Evolutionary conservation across 164 flowering plant genomes (phyloP), one percentile per base, ranked within the genome.

Genomic region (Vitis labrusca): DNA sequence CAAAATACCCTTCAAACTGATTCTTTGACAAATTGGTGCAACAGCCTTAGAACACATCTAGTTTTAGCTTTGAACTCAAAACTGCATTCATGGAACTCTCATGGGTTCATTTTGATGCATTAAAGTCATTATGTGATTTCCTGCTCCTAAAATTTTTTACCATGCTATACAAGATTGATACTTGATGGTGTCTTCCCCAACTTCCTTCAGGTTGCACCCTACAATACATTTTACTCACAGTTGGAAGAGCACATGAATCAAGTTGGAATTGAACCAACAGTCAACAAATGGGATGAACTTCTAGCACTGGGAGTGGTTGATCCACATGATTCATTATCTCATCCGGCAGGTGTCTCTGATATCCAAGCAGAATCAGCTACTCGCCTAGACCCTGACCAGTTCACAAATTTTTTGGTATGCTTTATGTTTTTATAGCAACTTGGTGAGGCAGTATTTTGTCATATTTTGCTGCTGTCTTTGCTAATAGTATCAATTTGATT

Each of bases 281-380:
- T 86, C 64, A 96, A 92, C 75, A 85, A 73, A 78, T 96, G 98
- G 99, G 86, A 86, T 77, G 93, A 93, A 76, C 93, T 97, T 8
- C 58, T 96, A 70, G 83, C 88, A 2, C 73, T 96, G 74, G 98
- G 98, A 68, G 77, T 89, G 76, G 86, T 96, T 73, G 98, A 96
- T 79, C 99, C 98, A 48, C 98, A 96, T 72, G 98, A 96, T 84
- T 96, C 99, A 73, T 73, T 92, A 58, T 90, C 97, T 71, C 98
- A 96, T 84, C 94, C 99, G n/a, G 95, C 96, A 10, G 99, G 99
- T 65, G 89, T 86, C 47, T 89, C 99, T 77, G 99, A 96, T 83
- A 88, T 73, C 70, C 97, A 88, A 80, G 89, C 98, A 30, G 97
- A 96, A 82, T 84, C 98, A 59, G 94, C 98, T 29, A 50, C 90